Conservation (phyloP, 73 alveolate genomes). For the Durusdinium trenchii region DNA sequence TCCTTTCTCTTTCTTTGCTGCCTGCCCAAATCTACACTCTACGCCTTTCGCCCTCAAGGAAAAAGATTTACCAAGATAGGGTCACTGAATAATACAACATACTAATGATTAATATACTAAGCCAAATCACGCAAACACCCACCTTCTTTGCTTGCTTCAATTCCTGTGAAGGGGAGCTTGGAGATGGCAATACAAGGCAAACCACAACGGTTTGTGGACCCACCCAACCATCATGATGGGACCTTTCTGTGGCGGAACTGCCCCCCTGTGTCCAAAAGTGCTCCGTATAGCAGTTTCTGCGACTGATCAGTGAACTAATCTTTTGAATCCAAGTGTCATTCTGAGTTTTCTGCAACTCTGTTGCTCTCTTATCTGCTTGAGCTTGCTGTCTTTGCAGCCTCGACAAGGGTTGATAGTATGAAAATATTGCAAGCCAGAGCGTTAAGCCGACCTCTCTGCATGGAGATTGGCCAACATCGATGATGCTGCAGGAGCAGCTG, state of each 20-base stretch:
- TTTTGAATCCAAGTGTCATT: slow-evolving; percentile 21
- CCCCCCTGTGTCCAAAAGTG: no score
- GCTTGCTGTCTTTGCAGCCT: slow-evolving; percentile 83
- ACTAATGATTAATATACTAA: no score
- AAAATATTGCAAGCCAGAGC: background rate
- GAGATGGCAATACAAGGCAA: no score
- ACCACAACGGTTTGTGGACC: no score
- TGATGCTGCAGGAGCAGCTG: background rate
- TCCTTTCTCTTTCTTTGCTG: slow-evolving; percentile 69
- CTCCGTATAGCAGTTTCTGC: no score
- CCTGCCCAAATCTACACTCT: background rate
- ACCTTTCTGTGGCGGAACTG: no score
- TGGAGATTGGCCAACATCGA: slow-evolving; percentile 49
- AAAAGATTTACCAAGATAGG: no score
- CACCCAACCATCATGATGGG: no score
- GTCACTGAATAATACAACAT: no score
- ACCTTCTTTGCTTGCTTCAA: slow-evolving; percentile 60
- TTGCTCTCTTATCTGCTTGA: slow-evolving; percentile 45
- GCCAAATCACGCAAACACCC: background rate
- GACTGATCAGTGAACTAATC: no score
- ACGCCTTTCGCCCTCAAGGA: background rate
- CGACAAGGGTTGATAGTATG: background rate
- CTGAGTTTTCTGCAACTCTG: slow-evolving; percentile 41
- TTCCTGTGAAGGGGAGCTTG: slow-evolving; percentile 1
- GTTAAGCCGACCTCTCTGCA: slow-evolving; percentile 66